phyloP scores from a whole-genome alignment of 2,329 filamentous ascomycete genomes.

The Pseudogymnoascus sp. region DNA sequence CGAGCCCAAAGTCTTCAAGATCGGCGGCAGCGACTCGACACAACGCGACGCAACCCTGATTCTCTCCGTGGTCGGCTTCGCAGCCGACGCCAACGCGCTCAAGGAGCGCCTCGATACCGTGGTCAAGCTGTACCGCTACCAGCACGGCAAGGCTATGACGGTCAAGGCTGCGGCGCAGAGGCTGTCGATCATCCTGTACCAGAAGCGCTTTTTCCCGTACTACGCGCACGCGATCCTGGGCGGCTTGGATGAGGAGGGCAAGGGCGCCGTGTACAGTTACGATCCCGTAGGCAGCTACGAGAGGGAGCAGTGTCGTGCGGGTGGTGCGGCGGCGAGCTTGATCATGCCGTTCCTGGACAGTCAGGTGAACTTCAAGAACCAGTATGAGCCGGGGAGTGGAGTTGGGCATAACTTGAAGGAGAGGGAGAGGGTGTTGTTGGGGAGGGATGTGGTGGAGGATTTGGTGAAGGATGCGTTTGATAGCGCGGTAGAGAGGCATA shows the following conservation, averaged over 20 bases:
- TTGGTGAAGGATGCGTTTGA: conserved; percentile 97
- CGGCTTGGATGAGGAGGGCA: conserved; percentile 89
- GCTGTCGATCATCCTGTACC: conserved; percentile 90
- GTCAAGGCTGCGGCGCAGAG: conserved; percentile 93
- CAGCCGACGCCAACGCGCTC: conserved; percentile 87
- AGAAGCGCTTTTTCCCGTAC: conserved; percentile 98
- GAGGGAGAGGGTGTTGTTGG: conserved; percentile 63
- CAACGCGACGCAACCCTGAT: conserved; percentile 82
- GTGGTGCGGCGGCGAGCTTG: conserved; percentile 82
- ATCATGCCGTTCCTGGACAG: conserved; percentile 99
- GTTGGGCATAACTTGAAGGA: conserved; percentile 73
- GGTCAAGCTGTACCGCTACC: conserved; percentile 98
- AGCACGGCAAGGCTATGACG: conserved; percentile 93
- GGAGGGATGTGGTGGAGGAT: conserved; percentile 68
- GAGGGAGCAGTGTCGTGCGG: conserved; percentile 90
- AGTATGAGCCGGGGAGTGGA: conserved; percentile 83
- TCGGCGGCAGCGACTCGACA: conserved; percentile 82
- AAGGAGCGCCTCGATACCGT: conserved; percentile 90
- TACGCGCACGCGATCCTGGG: conserved; percentile 93
- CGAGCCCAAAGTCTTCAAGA: conserved; percentile 93
- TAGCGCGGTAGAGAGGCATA: conserved; percentile 95
- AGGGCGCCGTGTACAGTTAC: conserved; percentile 92
- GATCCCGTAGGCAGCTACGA: conserved; percentile 98
- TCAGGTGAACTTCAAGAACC: conserved; percentile 99
- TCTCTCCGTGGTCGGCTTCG: conserved; percentile 90